A percentile compares a stretch with the other conserved stretches of the same genome.
phyloP scores from a whole-genome alignment of 2,329 filamentous ascomycete species.

The Aspergillus sp. region DNA sequence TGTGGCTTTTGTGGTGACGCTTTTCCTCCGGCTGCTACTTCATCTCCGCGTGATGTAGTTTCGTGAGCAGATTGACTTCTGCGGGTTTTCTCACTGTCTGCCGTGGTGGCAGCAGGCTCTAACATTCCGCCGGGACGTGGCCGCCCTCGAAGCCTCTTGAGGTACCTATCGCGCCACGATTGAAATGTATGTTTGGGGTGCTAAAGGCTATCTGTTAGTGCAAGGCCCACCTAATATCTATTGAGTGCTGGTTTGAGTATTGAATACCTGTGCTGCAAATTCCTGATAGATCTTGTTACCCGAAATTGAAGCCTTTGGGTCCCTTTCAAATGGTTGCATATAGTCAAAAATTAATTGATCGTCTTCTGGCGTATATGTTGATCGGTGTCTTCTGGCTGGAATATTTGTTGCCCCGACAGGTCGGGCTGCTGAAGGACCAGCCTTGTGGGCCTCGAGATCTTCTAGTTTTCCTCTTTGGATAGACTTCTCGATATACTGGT shows the following conservation, averaged over 20 bases:
- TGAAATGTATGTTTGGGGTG: conserved; percentile 49
- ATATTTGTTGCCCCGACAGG: conserved; percentile 44
- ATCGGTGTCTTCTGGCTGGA: conserved; percentile 33
- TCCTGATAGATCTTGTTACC: conserved; percentile 50
- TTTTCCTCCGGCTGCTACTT: conserved; percentile 5
- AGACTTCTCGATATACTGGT: conserved; percentile 58
- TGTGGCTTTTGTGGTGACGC: background rate
- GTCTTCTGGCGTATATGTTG: conserved; percentile 43
- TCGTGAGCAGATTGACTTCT: conserved; percentile 10
- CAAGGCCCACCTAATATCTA: background rate
- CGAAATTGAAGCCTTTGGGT: conserved; percentile 29
- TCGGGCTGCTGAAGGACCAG: conserved; percentile 47
- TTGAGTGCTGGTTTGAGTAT: background rate
- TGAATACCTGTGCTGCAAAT: conserved; percentile 38
- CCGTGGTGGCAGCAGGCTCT: background rate
- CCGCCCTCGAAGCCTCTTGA: conserved; percentile 40
- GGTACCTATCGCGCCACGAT: conserved; percentile 50
- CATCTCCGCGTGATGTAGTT: background rate
- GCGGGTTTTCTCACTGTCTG: background rate
- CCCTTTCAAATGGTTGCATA: conserved; percentile 37
- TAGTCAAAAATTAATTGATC: conserved; percentile 48
- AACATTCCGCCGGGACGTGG: conserved; percentile 34
- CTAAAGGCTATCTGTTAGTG: conserved; percentile 22
- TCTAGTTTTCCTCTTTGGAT: conserved; percentile 50
- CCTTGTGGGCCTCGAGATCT: conserved; percentile 48